These are phyloP conservation scores for Monosporozyma siamensis DNA, from an alignment of 805 yeast genomes.

Conservation along the genomic window DNA sequence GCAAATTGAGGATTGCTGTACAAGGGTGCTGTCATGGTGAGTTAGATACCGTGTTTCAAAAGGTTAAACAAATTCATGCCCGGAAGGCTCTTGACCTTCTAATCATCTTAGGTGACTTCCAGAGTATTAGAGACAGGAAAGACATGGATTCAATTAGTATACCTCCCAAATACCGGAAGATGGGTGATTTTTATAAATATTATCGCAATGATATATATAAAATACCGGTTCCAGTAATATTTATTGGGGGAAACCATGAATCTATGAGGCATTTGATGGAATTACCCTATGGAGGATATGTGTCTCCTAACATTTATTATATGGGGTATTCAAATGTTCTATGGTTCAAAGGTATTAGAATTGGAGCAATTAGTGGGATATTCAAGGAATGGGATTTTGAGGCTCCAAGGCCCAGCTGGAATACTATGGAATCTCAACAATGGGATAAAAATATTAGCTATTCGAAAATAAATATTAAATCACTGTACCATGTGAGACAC, in stretches of 20 bases:
- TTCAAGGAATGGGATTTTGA: slow-evolving; percentile 46
- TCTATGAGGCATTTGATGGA: slow-evolving; percentile 69
- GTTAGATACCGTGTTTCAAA: slow-evolving; percentile 46
- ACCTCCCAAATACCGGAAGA: slow-evolving; percentile 61
- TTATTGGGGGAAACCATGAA: slow-evolving; percentile 95
- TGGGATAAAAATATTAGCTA: slow-evolving; percentile 17
- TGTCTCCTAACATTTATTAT: slow-evolving; percentile 78
- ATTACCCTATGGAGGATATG: slow-evolving; percentile 83
- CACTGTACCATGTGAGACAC: slow-evolving; percentile 53
- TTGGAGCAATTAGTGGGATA: slow-evolving; percentile 82
- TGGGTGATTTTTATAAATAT: slow-evolving; percentile 78
- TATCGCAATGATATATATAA: slow-evolving; percentile 52
- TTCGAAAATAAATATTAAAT: slow-evolving; percentile 13
- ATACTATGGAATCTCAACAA: slow-evolving; percentile 25
- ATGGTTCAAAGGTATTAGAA: slow-evolving; percentile 65
- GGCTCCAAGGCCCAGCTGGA: slow-evolving; percentile 42
- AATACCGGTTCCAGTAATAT: slow-evolving; percentile 61
- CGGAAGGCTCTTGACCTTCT: slow-evolving; percentile 42
- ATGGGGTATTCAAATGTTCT: slow-evolving; percentile 71
- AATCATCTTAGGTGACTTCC: slow-evolving; percentile 87
- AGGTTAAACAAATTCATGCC: slow-evolving; percentile 20
- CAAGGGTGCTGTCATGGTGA: slow-evolving; percentile 92
- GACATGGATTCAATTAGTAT: slow-evolving; percentile 69
- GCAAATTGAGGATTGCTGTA: slow-evolving; percentile 44
- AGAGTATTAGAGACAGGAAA: slow-evolving; percentile 53